Conservation (phyloP, 352 stramenopile species). For the Phytophthora macrochlamydospora region DNA sequence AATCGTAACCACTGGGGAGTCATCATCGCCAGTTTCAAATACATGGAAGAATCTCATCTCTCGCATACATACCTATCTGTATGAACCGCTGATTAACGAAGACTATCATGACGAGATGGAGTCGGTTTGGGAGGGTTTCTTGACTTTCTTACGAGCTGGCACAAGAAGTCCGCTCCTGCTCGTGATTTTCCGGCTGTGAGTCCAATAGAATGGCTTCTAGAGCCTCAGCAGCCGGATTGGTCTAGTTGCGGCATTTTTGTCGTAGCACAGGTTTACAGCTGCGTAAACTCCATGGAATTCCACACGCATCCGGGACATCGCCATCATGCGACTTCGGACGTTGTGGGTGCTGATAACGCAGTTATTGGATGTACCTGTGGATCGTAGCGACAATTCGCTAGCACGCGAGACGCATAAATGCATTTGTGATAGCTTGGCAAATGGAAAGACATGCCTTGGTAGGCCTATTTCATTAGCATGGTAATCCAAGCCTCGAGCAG, state of each 20-base stretch:
- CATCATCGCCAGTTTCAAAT: constrained; percentile 2
- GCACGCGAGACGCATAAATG: background rate
- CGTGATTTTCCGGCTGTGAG: background rate
- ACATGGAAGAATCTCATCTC: background rate
- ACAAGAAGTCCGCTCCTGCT: background rate
- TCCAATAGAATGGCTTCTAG: background rate
- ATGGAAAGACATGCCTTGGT: background rate
- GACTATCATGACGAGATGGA: constrained; percentile 9
- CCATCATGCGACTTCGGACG: background rate
- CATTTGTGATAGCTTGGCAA: background rate
- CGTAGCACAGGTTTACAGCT: background rate
- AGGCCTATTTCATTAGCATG: background rate
- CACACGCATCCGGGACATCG: background rate
- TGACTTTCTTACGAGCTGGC: background rate
- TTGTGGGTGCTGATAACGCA: background rate
- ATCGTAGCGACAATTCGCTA: background rate
- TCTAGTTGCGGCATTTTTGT: background rate
- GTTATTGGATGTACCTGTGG: background rate
- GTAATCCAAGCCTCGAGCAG: background rate
- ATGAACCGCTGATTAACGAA: constrained; percentile 10
- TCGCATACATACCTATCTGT: constrained; percentile 8
- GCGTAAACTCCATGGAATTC: background rate
- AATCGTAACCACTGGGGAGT: constrained; percentile 14
- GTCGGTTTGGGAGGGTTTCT: background rate
- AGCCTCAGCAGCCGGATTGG: background rate